Percentiles rank a stretch among this genome's conserved stretches.
Evolutionary conservation across 495 filamentous ascomycete species (phyloP).

Genomic region (Hypoxylon lienhwacheense): DNA sequence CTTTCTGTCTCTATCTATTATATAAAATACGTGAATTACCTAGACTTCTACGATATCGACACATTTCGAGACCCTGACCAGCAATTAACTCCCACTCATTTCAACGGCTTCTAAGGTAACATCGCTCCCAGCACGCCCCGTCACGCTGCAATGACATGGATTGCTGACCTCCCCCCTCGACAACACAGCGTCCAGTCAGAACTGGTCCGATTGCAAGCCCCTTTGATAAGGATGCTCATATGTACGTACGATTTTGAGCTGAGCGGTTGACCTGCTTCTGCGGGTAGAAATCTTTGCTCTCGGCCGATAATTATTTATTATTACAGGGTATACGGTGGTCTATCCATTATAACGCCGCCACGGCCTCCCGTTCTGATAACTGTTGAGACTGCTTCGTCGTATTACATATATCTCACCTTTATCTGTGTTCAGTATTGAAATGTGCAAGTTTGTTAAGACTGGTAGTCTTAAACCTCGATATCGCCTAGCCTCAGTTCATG

Average conservation of each 20-base stretch:
- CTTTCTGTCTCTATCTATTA: too few relatives aligned
- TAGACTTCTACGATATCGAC: slow-evolving; percentile 3
- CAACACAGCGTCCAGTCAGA: slow-evolving; percentile 12
- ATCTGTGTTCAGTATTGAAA: too few relatives aligned
- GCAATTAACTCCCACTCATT: slow-evolving; percentile 19
- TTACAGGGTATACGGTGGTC: slow-evolving; percentile 12
- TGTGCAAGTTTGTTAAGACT: slow-evolving; percentile 3
- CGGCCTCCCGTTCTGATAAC: slow-evolving; percentile 1
- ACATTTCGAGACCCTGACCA: slow-evolving; percentile 10
- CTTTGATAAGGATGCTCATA: slow-evolving; percentile 5
- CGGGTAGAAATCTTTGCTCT: not conserved
- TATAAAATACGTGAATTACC: too few relatives aligned
- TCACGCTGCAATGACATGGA: slow-evolving; percentile 16
- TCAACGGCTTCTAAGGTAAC: slow-evolving; percentile 6
- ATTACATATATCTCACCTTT: too few relatives aligned
- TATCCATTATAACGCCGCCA: slow-evolving; percentile 8
- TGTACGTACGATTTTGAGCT: not conserved
- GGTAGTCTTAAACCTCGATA: too few relatives aligned
- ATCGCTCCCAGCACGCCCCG: slow-evolving; percentile 12
- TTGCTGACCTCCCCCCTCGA: slow-evolving; percentile 15
- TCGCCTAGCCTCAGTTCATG: not conserved
- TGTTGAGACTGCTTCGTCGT: too few relatives aligned
- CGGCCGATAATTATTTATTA: slow-evolving; percentile 14
- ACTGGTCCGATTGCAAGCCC: slow-evolving; percentile 1
- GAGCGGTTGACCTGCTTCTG: not conserved